Base-by-base conservation (phyloP, 2,329 filamentous ascomycete species). In the Microcyclosporella mali region DNA sequence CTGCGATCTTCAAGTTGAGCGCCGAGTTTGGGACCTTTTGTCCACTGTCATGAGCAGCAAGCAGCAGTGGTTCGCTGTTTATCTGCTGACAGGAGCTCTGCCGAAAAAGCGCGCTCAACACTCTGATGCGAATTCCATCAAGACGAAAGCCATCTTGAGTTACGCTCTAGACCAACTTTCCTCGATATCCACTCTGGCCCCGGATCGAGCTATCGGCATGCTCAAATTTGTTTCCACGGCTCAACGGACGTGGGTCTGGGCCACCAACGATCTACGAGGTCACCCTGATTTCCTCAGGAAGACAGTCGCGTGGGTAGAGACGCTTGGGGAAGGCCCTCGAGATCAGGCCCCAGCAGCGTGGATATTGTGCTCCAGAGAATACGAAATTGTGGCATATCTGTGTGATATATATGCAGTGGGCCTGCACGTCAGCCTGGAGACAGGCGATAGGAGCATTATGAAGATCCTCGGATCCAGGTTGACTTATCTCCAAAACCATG, bases 211-310 rank as follows among this genome's bases (percentile, higher is more conserved):
- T 3, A 70, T 88, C 16, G 80, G 85, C 1, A 81, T 95, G 55
- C 73, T 98, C 12, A 82, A 90, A 56, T 97, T 97, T 62, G 79
- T 95, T 29, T 81, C 86, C 2, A 81, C 85, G 2, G 86, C 90
- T 3, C 89, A 95, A 60, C 92, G 95, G 63, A 86, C 88, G 60
- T 97, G 90, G 90, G 85, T 89, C 1, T 95, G 90, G 87, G 89
- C 88, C 1, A 88, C 94, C 43, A 83, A 86, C 43, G 81, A 84
- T 30, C 70, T 94, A 28, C 79, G 84, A 48, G 82, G 82, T 46
- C 85, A 94, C 56, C 74, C 77, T 1, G 71, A 73, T 0, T 90
- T 95, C 57, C 75, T 95, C 43, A 72, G 79, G 32, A 78, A 79
- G 42, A 74, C 95, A 14, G 77, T 85, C 14, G 72, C 75, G 3